These are phyloP conservation scores for Apiospora phragmitis DNA, from an alignment of 2,329 filamentous ascomycete species.

Conservation along the genomic window DNA sequence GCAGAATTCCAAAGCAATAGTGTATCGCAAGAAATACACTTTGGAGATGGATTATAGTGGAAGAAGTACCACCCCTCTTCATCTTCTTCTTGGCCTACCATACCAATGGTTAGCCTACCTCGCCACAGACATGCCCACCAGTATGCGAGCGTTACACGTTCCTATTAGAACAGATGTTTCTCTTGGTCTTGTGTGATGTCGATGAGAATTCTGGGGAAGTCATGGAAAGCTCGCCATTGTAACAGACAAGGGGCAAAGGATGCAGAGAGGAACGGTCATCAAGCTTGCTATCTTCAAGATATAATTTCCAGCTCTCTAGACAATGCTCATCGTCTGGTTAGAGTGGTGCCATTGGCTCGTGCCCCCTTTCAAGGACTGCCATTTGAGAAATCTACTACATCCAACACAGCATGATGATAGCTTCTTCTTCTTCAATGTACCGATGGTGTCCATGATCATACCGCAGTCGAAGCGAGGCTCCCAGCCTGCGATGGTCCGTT, in stretches of 20 bases:
- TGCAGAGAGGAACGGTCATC: not conserved
- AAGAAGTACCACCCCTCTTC: too few relatives aligned
- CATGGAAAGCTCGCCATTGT: not conserved
- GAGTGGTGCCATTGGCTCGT: not conserved
- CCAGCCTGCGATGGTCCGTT: not conserved
- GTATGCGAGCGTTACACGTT: not conserved
- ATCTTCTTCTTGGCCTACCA: too few relatives aligned
- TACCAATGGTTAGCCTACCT: too few relatives aligned
- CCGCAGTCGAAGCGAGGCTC: not conserved
- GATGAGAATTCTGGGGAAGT: not conserved
- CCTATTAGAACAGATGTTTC: not conserved
- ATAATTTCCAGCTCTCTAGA: too few relatives aligned
- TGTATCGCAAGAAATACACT: too few relatives aligned
- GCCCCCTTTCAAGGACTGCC: not conserved
- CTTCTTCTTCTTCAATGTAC: too few relatives aligned
- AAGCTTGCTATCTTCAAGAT: not conserved
- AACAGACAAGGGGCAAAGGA: too few relatives aligned
- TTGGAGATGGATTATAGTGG: too few relatives aligned
- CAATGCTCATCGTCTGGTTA: not conserved
- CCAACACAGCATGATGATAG: not conserved
- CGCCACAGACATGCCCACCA: not conserved
- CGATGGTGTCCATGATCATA: not conserved
- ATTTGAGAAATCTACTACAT: not conserved
- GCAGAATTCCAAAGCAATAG: too few relatives aligned
- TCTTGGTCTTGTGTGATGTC: not conserved